Base-by-base conservation (phyloP, 2,329 filamentous ascomycete species). In the Fusarium devonianum region DNA sequence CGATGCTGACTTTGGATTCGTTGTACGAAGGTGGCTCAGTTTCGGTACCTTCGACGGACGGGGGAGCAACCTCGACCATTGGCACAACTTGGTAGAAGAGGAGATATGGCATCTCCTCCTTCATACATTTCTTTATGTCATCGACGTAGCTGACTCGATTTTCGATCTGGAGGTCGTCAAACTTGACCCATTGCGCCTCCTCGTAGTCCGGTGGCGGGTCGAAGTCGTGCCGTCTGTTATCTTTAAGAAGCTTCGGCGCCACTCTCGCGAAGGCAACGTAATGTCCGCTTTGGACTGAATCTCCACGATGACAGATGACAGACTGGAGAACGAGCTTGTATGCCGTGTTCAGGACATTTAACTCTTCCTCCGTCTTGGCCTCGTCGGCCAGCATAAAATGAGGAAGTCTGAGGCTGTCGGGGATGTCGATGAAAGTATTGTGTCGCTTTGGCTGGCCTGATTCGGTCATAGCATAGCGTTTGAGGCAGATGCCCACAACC, bases 41-140 rank as follows among this genome's bases (percentile, higher is more conserved):
- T 22, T 77, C 74, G 2, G 73, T 77, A 33, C 72, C 72, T 6
- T 79, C 77, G 0, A 75, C 74, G 5, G 79, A 79, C 10, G 75
- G 72, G 1, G 74, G 67, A 1, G 78, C 75, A 7, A 88, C 81
- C 46, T 92, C 89, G 21, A 90, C 84, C 65, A 95, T 91, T 0
- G 93, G 92, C 21, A 95, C 83, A 29, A 97, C 90, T 70, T 97
- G 93, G 67, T 97, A 99, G 71, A 97, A 97, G 0, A 99, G 78
- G 6, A 97, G 81, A 69, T 97, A 97, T 0, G 94, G 93, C 69
- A 91, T 95, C 69, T 97, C 92, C n/a, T 88, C 82, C 60, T 84
- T 87, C 38, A 97, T 74, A 0, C 90, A 87, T 60, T 87, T 75
- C 53, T 89, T 86, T 62, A 87, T 83, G 56, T 97, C 88, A 64